phyloP scores from a whole-genome alignment of 1,284 basidiomycete species.

The Ganoderma sinense region DNA sequence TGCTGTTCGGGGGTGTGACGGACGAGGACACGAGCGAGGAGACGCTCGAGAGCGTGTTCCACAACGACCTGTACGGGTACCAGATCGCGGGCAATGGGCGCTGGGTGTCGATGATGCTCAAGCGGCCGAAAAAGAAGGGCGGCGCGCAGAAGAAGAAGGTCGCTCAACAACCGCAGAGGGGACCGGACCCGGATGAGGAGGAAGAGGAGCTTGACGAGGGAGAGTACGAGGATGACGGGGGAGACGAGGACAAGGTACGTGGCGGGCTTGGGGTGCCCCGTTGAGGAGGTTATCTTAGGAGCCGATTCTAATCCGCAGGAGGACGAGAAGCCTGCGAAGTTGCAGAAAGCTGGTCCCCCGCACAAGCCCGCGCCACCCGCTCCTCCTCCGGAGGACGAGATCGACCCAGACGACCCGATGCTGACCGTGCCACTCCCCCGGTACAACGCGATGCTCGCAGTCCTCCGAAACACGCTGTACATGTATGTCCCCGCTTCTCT shows the following conservation, averaged over 20 bases:
- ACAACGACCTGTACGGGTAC: conserved; percentile 88
- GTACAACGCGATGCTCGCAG: conserved; percentile 94
- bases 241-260: conserved; percentile 13
- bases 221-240: conserved; percentile 40
- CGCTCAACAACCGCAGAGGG: conserved; percentile 21
- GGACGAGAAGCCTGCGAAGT: conserved; percentile 20
- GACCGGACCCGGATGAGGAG: conserved; percentile 41
- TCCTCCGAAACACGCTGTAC: conserved; percentile 87
- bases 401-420: conserved; percentile 76
- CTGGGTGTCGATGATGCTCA: conserved; percentile 84
- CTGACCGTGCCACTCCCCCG: conserved; percentile 76
- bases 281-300: not conserved
- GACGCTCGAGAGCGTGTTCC: conserved; percentile 84
- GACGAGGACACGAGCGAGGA: conserved; percentile 92
- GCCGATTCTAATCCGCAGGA: not conserved
- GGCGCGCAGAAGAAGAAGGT: conserved; percentile 47
- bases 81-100: conserved; percentile 80
- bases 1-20: conserved; percentile 92
- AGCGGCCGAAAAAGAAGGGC: conserved; percentile 63
- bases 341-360: conserved; percentile 7
- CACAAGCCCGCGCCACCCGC: not conserved
- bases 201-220: conserved; percentile 40
- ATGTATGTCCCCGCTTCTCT: conserved; percentile 60
- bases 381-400: conserved; percentile 40
- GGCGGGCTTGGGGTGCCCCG: not conserved